phyloP scores from a whole-genome alignment of 1,139 yeast genomes.

The Lodderomyces oxycetoniae region DNA sequence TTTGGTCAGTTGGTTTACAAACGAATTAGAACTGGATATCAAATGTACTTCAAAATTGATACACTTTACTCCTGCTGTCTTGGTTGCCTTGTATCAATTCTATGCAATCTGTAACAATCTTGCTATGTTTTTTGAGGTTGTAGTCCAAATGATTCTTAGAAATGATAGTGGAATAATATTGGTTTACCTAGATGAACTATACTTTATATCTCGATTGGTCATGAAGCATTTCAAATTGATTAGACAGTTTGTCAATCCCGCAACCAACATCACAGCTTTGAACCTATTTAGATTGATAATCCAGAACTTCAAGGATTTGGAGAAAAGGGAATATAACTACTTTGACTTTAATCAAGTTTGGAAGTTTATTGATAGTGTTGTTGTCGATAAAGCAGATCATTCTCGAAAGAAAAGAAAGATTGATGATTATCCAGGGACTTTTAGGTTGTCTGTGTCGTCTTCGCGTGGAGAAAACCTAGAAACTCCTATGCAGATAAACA shows the following conservation, averaged over 20 bases:
- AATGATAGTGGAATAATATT: conserved; percentile 43
- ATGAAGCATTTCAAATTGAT: conserved; percentile 36
- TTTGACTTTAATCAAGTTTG: conserved; percentile 33
- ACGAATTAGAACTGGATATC: conserved; percentile 31
- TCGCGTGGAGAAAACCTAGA: conserved; percentile 23
- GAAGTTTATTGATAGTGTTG: conserved; percentile 30
- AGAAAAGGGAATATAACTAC: conserved; percentile 30
- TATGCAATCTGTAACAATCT: conserved; percentile 32
- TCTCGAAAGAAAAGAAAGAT: conserved; percentile 1
- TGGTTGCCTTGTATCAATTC: conserved; percentile 32
- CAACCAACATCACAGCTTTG: conserved; percentile 1
- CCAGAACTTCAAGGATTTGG: conserved; percentile 32
- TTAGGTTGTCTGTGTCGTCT: background rate
- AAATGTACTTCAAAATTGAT: conserved; percentile 33
- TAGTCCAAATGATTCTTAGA: conserved; percentile 34
- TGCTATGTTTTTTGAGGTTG: conserved; percentile 38
- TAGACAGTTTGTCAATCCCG: conserved; percentile 29
- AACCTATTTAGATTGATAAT: conserved; percentile 30
- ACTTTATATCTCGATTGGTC: conserved; percentile 31
- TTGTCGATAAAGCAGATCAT: conserved; percentile 20
- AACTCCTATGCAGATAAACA: conserved; percentile 32
- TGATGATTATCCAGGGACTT: background rate
- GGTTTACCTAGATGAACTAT: conserved; percentile 38
- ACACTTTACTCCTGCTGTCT: conserved; percentile 31
- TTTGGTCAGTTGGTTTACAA: conserved; percentile 41